These are phyloP conservation scores for Paramecium octaurelia DNA, from an alignment of 73 alveolate species.

Conservation along the genomic window DNA sequence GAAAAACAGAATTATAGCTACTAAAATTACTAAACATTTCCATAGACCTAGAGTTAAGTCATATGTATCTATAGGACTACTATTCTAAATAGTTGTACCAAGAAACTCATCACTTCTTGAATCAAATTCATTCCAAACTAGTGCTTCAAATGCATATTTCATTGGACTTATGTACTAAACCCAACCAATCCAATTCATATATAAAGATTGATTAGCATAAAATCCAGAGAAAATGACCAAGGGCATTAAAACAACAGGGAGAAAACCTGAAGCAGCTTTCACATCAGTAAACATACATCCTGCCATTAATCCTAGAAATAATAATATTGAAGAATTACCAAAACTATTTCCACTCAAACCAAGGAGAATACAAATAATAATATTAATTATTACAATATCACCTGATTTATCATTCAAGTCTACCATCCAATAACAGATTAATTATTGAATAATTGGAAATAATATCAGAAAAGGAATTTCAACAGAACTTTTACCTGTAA, in stretches of 20 bases:
- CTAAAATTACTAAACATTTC: neutral
- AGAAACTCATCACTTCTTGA: neutral
- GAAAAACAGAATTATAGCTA: neutral
- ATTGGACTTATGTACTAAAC: constrained; percentile 74
- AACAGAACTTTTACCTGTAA: constrained; percentile 57
- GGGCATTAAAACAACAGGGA: constrained; percentile 71
- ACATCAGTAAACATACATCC: constrained; percentile 64
- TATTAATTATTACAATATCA: neutral
- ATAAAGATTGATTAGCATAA: constrained; percentile 61
- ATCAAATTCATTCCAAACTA: constrained; percentile 66
- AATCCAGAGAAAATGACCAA: constrained; percentile 77
- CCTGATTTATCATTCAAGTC: constrained; percentile 37
- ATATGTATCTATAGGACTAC: neutral
- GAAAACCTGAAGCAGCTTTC: constrained; percentile 62
- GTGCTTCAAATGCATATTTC: constrained; percentile 70
- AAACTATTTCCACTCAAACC: constrained; percentile 59
- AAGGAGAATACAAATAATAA: constrained; percentile 4
- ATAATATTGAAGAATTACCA: constrained; percentile 44
- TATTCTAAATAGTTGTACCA: neutral
- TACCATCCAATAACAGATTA: constrained; percentile 60
- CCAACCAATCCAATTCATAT: constrained; percentile 75
- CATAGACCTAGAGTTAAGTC: constrained; percentile 1
- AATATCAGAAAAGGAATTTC: constrained; percentile 62
- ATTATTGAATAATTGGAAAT: constrained; percentile 22
- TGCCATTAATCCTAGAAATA: constrained; percentile 33